A percentile compares a stretch with the other conserved stretches of the same genome.
Evolutionary conservation across 2,329 filamentous ascomycete genomes (phyloP).

Genomic region (Colletotrichum horii): DNA sequence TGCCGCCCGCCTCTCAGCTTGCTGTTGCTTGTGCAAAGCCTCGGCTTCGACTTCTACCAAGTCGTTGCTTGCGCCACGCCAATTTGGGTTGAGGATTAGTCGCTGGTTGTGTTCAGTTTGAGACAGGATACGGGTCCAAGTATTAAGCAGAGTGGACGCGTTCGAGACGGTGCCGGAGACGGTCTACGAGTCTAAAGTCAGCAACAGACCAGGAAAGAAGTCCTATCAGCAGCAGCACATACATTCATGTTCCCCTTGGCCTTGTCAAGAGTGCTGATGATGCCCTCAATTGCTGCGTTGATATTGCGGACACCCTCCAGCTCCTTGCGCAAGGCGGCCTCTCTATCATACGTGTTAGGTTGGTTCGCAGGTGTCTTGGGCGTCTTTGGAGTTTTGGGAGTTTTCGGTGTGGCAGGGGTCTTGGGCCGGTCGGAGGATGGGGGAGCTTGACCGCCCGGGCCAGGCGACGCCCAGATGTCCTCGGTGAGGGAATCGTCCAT

Average conservation of each 20-base stretch:
- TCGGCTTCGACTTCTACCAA: conserved; percentile 87
- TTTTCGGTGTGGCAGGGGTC: conserved; percentile 55
- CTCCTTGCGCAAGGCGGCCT: conserved; percentile 78
- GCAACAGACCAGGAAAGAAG: not conserved
- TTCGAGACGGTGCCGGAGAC: conserved; percentile 86
- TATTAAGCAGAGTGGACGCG: conserved; percentile 87
- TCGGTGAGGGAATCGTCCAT: conserved; percentile 52
- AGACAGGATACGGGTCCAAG: conserved; percentile 93
- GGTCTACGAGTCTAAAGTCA: conserved; percentile 55
- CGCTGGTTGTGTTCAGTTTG: conserved; percentile 98
- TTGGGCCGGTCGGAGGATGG: conserved; percentile 41
- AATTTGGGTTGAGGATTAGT: conserved; percentile 83
- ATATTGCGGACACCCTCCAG: conserved; percentile 83
- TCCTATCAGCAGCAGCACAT: conserved; percentile 28
- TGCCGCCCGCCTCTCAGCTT: conserved; percentile 74
- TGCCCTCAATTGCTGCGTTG: conserved; percentile 84
- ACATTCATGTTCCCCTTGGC: conserved; percentile 81
- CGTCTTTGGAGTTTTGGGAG: conserved; percentile 50
- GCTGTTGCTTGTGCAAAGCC: conserved; percentile 73
- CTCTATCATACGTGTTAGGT: conserved; percentile 64
- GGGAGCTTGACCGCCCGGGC: conserved; percentile 32
- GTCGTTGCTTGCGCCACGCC: conserved; percentile 89
- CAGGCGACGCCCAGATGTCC: conserved; percentile 52
- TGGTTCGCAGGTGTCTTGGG: conserved; percentile 45
- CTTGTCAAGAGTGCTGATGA: conserved; percentile 73